Evolutionary conservation across 148 eudicot species (phyloP), one percentile per base, ranked within the genome.

Genomic region (Rhododendron henanense): DNA sequence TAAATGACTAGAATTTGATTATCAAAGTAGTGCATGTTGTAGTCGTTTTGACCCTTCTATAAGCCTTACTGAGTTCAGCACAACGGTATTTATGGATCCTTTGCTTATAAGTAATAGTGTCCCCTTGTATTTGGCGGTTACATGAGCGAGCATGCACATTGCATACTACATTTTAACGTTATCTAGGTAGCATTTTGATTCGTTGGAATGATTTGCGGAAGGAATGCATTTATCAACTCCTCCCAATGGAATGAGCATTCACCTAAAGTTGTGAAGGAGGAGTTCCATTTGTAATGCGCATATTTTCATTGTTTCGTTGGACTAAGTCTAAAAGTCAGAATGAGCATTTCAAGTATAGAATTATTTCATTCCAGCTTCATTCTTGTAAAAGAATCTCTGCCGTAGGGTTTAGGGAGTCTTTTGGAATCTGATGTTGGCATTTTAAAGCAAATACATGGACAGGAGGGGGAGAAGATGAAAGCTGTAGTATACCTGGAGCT

Each of bases 401-500:
- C 21, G 3, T 41, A 28, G 23, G n/a, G 78, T 28, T 63, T 8
- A 61, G 31, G 82, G 45, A 28, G 31, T 31, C 48, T 18, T 75
- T 45, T 39, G 67, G 63, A 74, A 81, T 23, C 4, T 85, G 81
- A 78, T 71, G 50, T 31, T 51, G 7, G 3, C 18, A 39, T 75
- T 31, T 47, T 65, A 21, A 45, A 48, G 84, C 7, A 74, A 44
- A 7, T 84, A 63, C 81, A 81, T 88, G 88, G 88, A 83, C 93
- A 96, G 99, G 99, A 93, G 91, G 97, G 97, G 78, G 93, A 96
- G 81, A 90, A 92, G 96, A 87, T 89, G 89, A 91, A 91, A 89
- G 96, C 99, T 73, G 93, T 92, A 61, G 90, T 96, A 41, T 95
- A 96, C 91, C 88, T 96, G 87, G 99, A 96, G 90, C 93, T 95